Base-by-base conservation (phyloP, 2,329 filamentous ascomycete genomes). In the Ceratocystis diversiconidia region DNA sequence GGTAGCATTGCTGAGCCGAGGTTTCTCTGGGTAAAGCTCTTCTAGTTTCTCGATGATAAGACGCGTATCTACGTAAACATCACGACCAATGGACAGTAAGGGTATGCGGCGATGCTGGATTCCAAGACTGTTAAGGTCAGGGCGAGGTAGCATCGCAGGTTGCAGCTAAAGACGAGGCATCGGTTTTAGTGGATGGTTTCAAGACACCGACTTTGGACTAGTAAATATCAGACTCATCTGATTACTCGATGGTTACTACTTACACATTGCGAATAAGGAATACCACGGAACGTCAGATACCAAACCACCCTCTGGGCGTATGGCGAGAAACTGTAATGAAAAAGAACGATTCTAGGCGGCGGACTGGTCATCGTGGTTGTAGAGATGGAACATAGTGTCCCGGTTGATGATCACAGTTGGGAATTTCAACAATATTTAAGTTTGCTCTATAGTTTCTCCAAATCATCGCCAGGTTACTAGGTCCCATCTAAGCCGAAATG, bases 51-150 rank as follows among this genome's bases (percentile, higher is more conserved):
- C 73, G 22, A 90, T 73, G 70, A 90, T 89, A 25, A 89, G 79
- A 2, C 85, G 82, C 1, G 85, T 85, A 76, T 90, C 87, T 68
- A 83, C 76, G 75, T 89, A 90, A 55, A 90, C 75, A 71, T 88
- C 82, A 5, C 81, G 78, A 17, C 85, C 86, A 69, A 89, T 84
- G 25, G 83, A 75, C 62, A 90, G 74, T 62, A 90, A 71, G 1
- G 87, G 87, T 66, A 89, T 89, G 66, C 87, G 85, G 3, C 87
- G 81, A 74, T 91, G 86, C 5, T 77, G 75, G 65, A 89, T 78
- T 30, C 84, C 85, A 15, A 90, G 78, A 1, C 76, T 75, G 19
- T 76, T 73, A 15, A 89, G 72, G 72, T 88, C 85, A 0, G 85
- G 85, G 30, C 87, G 83, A 5, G 87, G 87, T 72, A 89, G 77